Evolutionary conservation across 1,284 basidiomycete genomes (phyloP), one percentile per base, ranked within the genome.

Genomic region (Ustilago vetiveriae): DNA sequence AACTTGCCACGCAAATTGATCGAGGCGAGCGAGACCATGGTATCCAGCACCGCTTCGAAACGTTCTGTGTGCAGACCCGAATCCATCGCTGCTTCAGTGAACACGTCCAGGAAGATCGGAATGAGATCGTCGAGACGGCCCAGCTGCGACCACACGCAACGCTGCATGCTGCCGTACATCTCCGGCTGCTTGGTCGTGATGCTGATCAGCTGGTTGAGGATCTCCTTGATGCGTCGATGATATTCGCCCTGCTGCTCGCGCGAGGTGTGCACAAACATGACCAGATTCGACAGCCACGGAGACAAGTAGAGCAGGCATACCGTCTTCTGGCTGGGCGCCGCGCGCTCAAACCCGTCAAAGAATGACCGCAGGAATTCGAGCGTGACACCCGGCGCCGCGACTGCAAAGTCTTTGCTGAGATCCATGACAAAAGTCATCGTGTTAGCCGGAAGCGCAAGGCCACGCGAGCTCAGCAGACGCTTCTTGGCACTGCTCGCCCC

Each of bases 121-220:
- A 78, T 72, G 17, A 79, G 68, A 39, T 76, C 74, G 35, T 79
- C 77, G n/a, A 78, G 66, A 49, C 71, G 72, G 64, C 74, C 71
- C 5, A 79, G 47, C 44, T 78, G 72, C n/a, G 72, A 59, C 77
- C 77, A 79, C 7, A 79, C 77, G 44, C 56, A 64, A 13, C 76
- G 62, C 44, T 79, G 77, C 77, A 79, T 79, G 44, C 64, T 63
- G n/a, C 72, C 74, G 49, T 78, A 79, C 68, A 79, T 76, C 27
- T 78, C 75, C 1, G 72, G 64, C 56, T 79, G 68, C 67, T 78
- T 77, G 49, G 67, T 70, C 14, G 77, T 79, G 64, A 79, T 78
- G 56, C 69, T 75, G 60, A 79, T 72, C 19, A 79, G 56, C 36
- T 78, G 71, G 33, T 57, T 58, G 44, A 79, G 54, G 50, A 79